Conservation (phyloP, 495 filamentous ascomycete genomes). For the Clavariopsis aquatica region DNA sequence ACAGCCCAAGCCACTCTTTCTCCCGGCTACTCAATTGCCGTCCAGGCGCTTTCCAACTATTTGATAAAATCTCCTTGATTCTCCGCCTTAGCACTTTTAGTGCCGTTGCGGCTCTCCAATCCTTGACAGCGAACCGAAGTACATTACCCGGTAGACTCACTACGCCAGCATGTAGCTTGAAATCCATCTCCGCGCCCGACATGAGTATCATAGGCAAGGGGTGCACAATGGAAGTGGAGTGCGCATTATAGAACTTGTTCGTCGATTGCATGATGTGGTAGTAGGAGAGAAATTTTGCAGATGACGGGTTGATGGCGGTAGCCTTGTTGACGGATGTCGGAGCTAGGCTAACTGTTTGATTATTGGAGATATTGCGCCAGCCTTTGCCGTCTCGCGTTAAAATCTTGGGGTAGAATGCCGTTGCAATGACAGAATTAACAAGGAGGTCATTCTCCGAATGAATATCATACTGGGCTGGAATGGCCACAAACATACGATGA, state of each 20-base stretch:
- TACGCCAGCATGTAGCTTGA: constrained; percentile 84
- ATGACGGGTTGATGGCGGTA: constrained; percentile 46
- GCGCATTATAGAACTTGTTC: constrained; percentile 80
- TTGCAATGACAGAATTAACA: constrained; percentile 76
- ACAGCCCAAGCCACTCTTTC: constrained; percentile 34
- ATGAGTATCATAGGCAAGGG: constrained; percentile 79
- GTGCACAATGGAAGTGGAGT: constrained; percentile 81
- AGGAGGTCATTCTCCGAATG: constrained; percentile 79
- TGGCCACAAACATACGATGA: constrained; percentile 72
- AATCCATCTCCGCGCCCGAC: constrained; percentile 77
- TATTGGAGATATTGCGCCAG: constrained; percentile 86
- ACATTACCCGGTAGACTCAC: constrained; percentile 82
- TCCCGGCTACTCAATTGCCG: constrained; percentile 23
- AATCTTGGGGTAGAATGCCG: constrained; percentile 94
- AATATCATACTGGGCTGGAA: constrained; percentile 69
- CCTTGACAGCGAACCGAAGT: constrained; percentile 79
- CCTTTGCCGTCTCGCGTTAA: constrained; percentile 83
- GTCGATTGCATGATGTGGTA: constrained; percentile 93
- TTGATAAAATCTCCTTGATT: constrained; percentile 36
- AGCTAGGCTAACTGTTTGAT: constrained; percentile 80
- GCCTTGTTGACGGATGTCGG: constrained; percentile 84
- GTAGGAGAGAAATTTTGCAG: constrained; percentile 80
- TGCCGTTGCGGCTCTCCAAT: constrained; percentile 88
- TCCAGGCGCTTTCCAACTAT: constrained; percentile 33
- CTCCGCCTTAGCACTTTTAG: constrained; percentile 69